Evolutionary conservation across 2,329 filamentous ascomycete species (phyloP).

Genomic region (Alternaria infectoria): DNA sequence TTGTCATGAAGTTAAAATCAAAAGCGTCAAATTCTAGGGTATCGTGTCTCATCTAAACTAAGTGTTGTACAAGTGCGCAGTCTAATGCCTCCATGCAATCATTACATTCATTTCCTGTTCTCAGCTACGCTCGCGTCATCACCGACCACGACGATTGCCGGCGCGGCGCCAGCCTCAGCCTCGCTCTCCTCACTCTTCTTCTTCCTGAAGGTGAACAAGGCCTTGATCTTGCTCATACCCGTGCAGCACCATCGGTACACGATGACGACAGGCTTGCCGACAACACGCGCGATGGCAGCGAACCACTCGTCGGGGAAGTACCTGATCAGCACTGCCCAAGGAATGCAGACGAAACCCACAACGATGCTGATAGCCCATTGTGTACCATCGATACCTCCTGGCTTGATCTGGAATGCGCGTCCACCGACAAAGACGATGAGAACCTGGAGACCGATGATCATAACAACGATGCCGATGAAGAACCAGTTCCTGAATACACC

Average conservation of each 20-base stretch:
- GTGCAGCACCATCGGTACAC: slow-evolving; percentile 22
- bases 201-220: slow-evolving; percentile 21
- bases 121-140: slow-evolving; percentile 7
- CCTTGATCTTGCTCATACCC: slow-evolving; percentile 15
- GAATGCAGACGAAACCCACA: slow-evolving; percentile 58
- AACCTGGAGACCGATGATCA: slow-evolving; percentile 65
- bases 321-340: slow-evolving; percentile 59
- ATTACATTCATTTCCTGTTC: background rate
- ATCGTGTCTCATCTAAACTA: background rate
- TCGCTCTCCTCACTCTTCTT: slow-evolving; percentile 23
- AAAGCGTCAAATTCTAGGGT: background rate
- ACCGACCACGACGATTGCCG: slow-evolving; percentile 24
- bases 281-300: slow-evolving; percentile 24
- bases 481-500: slow-evolving; percentile 63
- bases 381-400: slow-evolving; percentile 55
- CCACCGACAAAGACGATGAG: slow-evolving; percentile 65
- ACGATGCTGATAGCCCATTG: slow-evolving; percentile 68
- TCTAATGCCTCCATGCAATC: background rate
- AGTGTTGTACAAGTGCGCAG: background rate
- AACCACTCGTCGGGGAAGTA: slow-evolving; percentile 58
- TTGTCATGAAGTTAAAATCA: background rate
- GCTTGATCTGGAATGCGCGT: slow-evolving; percentile 59
- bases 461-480: slow-evolving; percentile 63
- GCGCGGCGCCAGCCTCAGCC: slow-evolving; percentile 20
- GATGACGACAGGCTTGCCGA: slow-evolving; percentile 31